Evolutionary conservation across 805 yeast genomes (phyloP).

Genomic region (Saccharomycopsis lassenensis): DNA sequence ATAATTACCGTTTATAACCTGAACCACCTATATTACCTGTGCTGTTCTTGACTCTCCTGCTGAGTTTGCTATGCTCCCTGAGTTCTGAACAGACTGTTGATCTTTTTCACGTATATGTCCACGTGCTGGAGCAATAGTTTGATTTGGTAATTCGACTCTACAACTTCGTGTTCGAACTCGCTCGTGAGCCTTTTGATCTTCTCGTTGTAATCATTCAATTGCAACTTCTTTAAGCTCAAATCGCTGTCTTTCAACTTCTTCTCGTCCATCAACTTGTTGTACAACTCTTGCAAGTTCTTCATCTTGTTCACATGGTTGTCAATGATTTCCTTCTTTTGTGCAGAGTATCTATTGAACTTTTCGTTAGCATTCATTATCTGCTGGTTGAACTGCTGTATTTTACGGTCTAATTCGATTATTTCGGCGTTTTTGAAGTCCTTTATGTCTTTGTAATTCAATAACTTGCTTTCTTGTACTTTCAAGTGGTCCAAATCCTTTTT

Average conservation of each 20-base stretch:
- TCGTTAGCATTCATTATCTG: constrained; percentile 33
- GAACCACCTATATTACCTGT: no score
- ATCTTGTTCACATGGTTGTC: constrained; percentile 27
- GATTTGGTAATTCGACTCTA: constrained; percentile 27
- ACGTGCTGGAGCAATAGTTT: constrained; percentile 22
- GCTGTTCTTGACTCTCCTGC: not conserved
- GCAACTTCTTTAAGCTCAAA: constrained; percentile 26
- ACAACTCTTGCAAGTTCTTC: constrained; percentile 26
- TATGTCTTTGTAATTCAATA: constrained; percentile 11
- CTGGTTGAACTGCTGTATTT: constrained; percentile 28
- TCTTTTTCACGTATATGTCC: constrained; percentile 17
- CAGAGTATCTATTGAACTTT: constrained; percentile 27
- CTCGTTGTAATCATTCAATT: constrained; percentile 29
- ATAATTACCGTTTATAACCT: no score
- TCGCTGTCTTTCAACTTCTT: constrained; percentile 30
- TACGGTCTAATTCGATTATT: constrained; percentile 23
- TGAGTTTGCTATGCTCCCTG: not conserved
- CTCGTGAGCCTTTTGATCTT: constrained; percentile 25
- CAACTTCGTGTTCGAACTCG: constrained; percentile 31
- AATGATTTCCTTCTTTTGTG: constrained; percentile 28
- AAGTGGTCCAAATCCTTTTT: constrained; percentile 14
- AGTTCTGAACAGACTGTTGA: constrained; percentile 10
- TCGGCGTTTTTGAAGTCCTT: constrained; percentile 15
- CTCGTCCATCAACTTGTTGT: constrained; percentile 28
- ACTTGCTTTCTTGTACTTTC: constrained; percentile 11